phyloP scores from a whole-genome alignment of 208 protist species.

The Trypanosoma cruzi region DNA sequence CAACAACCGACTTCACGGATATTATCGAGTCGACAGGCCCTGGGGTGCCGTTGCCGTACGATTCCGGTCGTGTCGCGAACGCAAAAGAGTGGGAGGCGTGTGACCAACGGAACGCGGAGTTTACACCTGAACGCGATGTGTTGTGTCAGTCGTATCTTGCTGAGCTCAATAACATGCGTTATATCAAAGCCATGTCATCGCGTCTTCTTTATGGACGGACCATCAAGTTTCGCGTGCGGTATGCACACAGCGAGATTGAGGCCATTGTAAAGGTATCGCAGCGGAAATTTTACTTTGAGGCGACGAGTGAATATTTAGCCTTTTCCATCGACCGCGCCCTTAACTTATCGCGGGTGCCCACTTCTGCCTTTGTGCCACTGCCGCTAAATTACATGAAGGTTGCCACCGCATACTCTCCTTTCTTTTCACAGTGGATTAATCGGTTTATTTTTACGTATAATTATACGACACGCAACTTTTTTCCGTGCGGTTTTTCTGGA shows the following conservation, averaged over 20 bases:
- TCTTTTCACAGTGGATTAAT: conserved; percentile 83
- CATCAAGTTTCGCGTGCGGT: conserved; percentile 79
- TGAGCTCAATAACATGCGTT: conserved; percentile 79
- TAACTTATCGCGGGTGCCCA: conserved; percentile 70
- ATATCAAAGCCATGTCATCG: conserved; percentile 73
- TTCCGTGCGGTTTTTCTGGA: conserved; percentile 42
- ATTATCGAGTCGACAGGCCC: conserved; percentile 45
- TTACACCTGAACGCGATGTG: conserved; percentile 51
- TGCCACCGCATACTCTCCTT: conserved; percentile 62
- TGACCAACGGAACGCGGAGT: conserved; percentile 68
- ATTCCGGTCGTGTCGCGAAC: conserved; percentile 30
- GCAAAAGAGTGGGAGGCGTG: conserved; percentile 49
- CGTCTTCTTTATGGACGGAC: conserved; percentile 65
- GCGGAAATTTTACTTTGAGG: conserved; percentile 81
- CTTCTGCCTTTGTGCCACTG: conserved; percentile 53
- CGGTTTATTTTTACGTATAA: conserved; percentile 69
- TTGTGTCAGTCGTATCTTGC: conserved; percentile 73
- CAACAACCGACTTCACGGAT: conserved; percentile 58
- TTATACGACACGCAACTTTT: conserved; percentile 59
- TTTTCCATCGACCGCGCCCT: conserved; percentile 68
- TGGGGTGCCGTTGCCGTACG: conserved; percentile 51
- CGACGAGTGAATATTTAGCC: conserved; percentile 70
- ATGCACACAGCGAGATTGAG: conserved; percentile 74
- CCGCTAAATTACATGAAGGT: conserved; percentile 76
- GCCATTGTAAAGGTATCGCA: conserved; percentile 86